phyloP scores from a whole-genome alignment of 148 eudicot genomes.

The Selenicereus undatus region DNA sequence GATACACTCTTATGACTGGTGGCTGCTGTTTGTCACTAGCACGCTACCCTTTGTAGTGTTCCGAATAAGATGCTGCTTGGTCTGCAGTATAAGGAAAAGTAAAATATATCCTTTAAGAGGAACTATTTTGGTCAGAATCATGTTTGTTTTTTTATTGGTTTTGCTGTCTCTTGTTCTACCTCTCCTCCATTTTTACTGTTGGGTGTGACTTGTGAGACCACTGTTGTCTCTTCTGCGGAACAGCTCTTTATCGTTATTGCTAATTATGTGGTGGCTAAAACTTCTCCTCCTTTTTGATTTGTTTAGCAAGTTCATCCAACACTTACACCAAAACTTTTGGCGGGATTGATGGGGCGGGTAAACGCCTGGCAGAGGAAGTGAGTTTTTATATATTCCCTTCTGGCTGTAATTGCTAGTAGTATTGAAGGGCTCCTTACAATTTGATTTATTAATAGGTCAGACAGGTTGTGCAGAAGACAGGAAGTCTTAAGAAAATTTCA shows the following conservation, averaged over 20 bases:
- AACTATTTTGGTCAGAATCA: not conserved
- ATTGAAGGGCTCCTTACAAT: not conserved
- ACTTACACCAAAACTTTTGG: constrained; percentile 75
- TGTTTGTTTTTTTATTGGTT: not conserved
- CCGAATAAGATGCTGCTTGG: not conserved
- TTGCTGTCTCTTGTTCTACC: not conserved
- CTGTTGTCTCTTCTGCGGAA: not conserved
- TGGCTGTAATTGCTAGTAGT: not conserved
- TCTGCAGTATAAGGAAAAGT: no score
- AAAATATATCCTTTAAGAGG: not conserved
- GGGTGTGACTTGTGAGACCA: not conserved
- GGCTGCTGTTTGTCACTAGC: not conserved
- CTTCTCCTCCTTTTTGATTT: constrained; percentile 11
- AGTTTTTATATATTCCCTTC: constrained; percentile 28
- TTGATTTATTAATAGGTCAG: constrained; percentile 48
- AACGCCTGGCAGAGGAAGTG: constrained; percentile 93
- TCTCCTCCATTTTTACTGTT: not conserved
- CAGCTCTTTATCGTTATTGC: not conserved
- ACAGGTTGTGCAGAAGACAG: constrained; percentile 64
- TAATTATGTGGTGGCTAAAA: constrained; percentile 8
- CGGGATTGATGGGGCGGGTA: constrained; percentile 94
- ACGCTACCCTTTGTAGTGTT: not conserved
- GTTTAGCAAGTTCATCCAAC: constrained; percentile 90
- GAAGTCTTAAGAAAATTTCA: constrained; percentile 75
- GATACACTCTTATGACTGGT: no score